phyloP scores from a whole-genome alignment of 305 asterid species.

The Stenogyne calaminthoides region DNA sequence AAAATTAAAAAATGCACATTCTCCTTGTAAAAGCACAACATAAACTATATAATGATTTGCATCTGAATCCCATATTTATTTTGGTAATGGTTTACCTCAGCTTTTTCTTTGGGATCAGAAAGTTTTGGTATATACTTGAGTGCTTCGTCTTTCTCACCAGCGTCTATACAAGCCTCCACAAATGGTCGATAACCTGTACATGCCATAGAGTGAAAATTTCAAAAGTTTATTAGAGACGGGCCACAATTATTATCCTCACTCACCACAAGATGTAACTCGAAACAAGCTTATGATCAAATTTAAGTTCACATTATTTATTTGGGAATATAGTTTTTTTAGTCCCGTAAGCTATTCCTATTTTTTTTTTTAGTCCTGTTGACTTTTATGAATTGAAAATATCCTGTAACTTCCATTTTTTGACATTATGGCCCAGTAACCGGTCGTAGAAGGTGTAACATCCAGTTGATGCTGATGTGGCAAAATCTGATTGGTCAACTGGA shows the following conservation, averaged over 20 bases:
- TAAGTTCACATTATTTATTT: background rate
- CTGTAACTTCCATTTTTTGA: too few species aligned
- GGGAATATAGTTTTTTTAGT: background rate
- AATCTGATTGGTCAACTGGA: too few species aligned
- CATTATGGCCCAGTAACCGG: too few species aligned
- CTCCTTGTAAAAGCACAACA: background rate
- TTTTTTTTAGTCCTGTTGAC: too few species aligned
- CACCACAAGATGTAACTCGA: background rate
- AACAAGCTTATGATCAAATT: background rate
- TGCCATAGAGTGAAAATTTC: conserved; percentile 6
- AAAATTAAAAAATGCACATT: background rate
- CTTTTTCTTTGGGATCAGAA: conserved; percentile 84
- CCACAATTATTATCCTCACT: background rate
- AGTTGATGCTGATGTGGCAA: too few species aligned
- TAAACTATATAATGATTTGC: background rate
- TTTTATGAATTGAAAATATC: too few species aligned
- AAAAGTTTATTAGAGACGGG: background rate
- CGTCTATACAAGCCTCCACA: conserved; percentile 94
- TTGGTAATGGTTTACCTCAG: conserved; percentile 65
- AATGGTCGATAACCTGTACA: conserved; percentile 90
- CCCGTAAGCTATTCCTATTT: background rate
- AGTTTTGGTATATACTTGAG: conserved; percentile 89
- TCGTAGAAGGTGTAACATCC: too few species aligned
- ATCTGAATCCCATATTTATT: background rate
- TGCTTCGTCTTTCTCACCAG: conserved; percentile 87